phyloP scores from a whole-genome alignment of 768 basidiomycete species.

The Neoboletus brunneissimus region DNA sequence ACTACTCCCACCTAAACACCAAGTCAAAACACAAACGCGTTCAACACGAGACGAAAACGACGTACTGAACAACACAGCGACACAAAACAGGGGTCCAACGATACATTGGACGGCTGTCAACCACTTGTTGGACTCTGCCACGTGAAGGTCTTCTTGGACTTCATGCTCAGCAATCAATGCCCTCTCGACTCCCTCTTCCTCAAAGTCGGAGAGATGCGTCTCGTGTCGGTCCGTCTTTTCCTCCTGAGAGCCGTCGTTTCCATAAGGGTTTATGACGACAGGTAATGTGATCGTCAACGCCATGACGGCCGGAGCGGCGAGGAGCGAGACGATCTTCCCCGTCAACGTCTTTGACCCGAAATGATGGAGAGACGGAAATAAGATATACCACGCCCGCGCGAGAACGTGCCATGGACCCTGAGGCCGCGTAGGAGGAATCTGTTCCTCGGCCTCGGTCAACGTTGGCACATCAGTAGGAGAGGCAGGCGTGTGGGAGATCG shows the following conservation, averaged over 20 bases:
- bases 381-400: slow-evolving; percentile 48
- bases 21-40: not conserved
- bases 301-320: slow-evolving; percentile 87
- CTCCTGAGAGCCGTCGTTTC: slow-evolving; percentile 12
- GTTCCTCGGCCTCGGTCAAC: slow-evolving; percentile 45
- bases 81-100: slow-evolving; percentile 77
- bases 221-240: slow-evolving; percentile 36
- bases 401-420: slow-evolving; percentile 38
- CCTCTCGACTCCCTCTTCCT: slow-evolving; percentile 71
- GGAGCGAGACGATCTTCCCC: slow-evolving; percentile 68
- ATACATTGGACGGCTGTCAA: slow-evolving; percentile 82
- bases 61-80: slow-evolving; percentile 74
- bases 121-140: slow-evolving; percentile 72
- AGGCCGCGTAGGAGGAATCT: slow-evolving; percentile 39
- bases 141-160: slow-evolving; percentile 65
- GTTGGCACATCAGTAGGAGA: slow-evolving; percentile 40
- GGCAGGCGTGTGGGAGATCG: slow-evolving; percentile 55
- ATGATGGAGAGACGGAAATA: slow-evolving; percentile 84
- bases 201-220: slow-evolving; percentile 60
- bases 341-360: slow-evolving; percentile 68
- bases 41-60: slow-evolving; percentile 13
- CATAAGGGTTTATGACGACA: slow-evolving; percentile 72
- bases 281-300: slow-evolving; percentile 85
- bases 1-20: slow-evolving; percentile 30
- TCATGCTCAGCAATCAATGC: slow-evolving; percentile 72